Conservation (phyloP, 208 protist genomes). For the Phytomonas serpens region DNA sequence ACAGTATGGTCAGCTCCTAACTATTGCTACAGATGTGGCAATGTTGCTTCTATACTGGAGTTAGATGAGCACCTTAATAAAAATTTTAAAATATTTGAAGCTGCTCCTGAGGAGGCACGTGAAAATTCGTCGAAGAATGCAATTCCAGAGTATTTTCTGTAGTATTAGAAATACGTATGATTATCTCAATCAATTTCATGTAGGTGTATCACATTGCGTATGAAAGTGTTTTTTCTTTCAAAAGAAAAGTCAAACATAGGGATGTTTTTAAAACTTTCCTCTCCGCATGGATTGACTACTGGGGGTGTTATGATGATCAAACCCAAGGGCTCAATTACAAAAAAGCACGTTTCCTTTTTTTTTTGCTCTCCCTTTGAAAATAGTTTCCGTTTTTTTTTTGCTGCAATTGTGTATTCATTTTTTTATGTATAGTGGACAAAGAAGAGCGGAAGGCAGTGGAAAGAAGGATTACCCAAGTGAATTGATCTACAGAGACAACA, state of each 20-base stretch:
- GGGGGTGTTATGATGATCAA: neutral
- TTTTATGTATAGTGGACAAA: slow-evolving; percentile 11
- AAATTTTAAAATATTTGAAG: slow-evolving; percentile 99
- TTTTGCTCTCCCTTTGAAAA: slow-evolving; percentile 13
- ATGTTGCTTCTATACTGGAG: slow-evolving; percentile 98
- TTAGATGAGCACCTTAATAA: slow-evolving; percentile 96
- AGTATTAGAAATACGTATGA: slow-evolving; percentile 14
- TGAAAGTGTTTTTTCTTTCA: slow-evolving; percentile 1
- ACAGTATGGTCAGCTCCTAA: slow-evolving; percentile 96
- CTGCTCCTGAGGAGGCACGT: slow-evolving; percentile 92
- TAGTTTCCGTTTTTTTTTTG: slow-evolving; percentile 8
- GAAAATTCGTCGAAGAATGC: slow-evolving; percentile 56
- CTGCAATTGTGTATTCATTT: slow-evolving; percentile 10
- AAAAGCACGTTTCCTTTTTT: slow-evolving; percentile 8
- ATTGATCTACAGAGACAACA: neutral
- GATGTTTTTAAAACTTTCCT: slow-evolving; percentile 8
- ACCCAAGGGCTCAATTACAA: neutral
- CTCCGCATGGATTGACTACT: slow-evolving; percentile 5
- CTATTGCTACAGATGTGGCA: slow-evolving; percentile 97
- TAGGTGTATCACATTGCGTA: neutral
- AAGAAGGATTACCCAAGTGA: neutral
- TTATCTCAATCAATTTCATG: slow-evolving; percentile 11
- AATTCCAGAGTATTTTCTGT: slow-evolving; percentile 78
- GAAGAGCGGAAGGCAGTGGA: neutral
- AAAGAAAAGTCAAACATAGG: neutral